phyloP scores from a whole-genome alignment of 768 basidiomycete genomes.

The Suillus discolor region DNA sequence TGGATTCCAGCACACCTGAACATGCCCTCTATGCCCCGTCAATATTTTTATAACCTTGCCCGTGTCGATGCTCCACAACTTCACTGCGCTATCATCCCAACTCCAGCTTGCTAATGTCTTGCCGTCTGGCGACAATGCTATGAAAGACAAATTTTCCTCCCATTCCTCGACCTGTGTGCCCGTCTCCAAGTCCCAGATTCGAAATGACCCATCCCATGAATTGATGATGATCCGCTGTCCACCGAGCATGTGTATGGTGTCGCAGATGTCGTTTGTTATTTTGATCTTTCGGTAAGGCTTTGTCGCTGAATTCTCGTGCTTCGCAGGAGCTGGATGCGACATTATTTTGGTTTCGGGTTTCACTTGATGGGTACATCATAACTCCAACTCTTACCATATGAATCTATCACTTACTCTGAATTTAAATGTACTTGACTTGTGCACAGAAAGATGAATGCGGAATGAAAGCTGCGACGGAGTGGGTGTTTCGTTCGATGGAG shows the following conservation, averaged over 20 bases:
- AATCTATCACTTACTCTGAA: background rate
- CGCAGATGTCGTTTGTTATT: fast-evolving
- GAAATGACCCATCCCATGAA: background rate
- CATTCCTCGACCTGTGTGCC: background rate
- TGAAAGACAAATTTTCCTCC: background rate
- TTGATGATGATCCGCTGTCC: background rate
- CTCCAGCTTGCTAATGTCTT: background rate
- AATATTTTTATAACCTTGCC: background rate
- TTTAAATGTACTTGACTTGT: background rate
- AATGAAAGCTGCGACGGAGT: background rate
- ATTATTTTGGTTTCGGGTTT: background rate
- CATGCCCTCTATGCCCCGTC: background rate
- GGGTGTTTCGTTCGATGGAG: background rate
- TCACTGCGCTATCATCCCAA: background rate
- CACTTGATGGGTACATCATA: background rate
- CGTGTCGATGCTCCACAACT: background rate
- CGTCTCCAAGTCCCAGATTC: background rate
- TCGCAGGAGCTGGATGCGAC: background rate
- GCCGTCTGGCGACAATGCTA: background rate
- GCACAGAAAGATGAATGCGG: background rate
- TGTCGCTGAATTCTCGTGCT: background rate
- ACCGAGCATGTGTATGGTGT: background rate
- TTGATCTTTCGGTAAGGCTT: background rate
- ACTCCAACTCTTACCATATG: background rate
- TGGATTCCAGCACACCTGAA: background rate